A percentile compares a stretch with the other conserved stretches of the same genome.
Evolutionary conservation across 2,329 filamentous ascomycete species (phyloP).

Genomic region (Nannizzia gypsea): DNA sequence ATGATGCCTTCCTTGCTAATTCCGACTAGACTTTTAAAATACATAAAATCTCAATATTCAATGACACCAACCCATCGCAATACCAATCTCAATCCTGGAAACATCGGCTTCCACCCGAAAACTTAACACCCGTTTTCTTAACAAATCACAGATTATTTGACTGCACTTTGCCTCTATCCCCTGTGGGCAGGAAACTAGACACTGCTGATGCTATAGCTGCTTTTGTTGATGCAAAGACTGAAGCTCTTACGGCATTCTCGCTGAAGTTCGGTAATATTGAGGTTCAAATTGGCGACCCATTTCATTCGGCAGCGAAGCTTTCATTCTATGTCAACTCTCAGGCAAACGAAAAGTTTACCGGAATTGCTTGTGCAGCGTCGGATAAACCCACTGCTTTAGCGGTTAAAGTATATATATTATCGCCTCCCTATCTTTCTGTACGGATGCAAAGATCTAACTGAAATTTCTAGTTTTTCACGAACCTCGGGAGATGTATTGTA

Average conservation of each 20-base stretch:
- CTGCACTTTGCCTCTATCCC: not conserved
- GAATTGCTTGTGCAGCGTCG: not conserved
- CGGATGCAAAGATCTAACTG: not conserved
- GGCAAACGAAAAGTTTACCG: not conserved
- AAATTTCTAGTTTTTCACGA: constrained; percentile 4
- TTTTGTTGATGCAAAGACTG: not conserved
- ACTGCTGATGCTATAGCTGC: not conserved
- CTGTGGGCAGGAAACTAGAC: not conserved
- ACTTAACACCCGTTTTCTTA: not conserved
- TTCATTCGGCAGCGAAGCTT: not conserved
- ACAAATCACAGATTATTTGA: not conserved
- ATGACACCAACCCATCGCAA: not conserved
- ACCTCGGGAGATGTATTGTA: not conserved
- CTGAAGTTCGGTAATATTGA: not conserved
- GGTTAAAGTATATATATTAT: not conserved
- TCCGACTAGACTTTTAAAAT: constrained; percentile 3
- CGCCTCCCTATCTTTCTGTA: too few relatives aligned
- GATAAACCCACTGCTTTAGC: not conserved
- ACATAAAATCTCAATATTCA: not conserved
- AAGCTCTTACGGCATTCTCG: not conserved
- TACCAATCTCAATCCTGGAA: not conserved
- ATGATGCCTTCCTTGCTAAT: not conserved
- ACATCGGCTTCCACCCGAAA: not conserved
- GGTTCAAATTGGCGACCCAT: not conserved
- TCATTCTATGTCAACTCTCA: not conserved